These are phyloP conservation scores for Ogataea degrootiae DNA, from an alignment of 805 yeast species.

Conservation along the genomic window DNA sequence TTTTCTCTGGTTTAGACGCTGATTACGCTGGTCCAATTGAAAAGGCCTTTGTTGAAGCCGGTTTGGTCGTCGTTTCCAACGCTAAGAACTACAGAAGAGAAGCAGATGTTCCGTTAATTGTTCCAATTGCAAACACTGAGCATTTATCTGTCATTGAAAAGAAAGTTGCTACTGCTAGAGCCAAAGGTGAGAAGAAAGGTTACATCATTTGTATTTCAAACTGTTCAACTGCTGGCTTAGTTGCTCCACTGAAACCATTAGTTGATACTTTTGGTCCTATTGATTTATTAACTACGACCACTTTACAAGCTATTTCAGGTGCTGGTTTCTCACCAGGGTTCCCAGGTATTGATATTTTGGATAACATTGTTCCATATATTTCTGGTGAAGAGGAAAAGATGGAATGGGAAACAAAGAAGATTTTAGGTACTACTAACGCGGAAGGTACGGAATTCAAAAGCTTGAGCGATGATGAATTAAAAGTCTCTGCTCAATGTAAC, in stretches of 20 bases:
- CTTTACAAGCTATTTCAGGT: conserved; percentile 96
- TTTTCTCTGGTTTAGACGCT: conserved; percentile 91
- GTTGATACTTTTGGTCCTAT: conserved; percentile 88
- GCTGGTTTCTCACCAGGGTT: conserved; percentile 99
- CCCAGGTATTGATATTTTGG: conserved; percentile 89
- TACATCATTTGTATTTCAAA: conserved; percentile 92
- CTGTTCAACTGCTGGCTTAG: conserved; percentile 97
- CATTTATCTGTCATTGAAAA: conserved; percentile 73
- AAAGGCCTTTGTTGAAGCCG: conserved; percentile 73
- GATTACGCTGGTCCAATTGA: conserved; percentile 93
- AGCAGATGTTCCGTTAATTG: conserved; percentile 83
- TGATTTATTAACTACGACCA: conserved; percentile 79
- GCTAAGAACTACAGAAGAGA: conserved; percentile 95
- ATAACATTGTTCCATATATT: conserved; percentile 91
- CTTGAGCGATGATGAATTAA: conserved; percentile 64
- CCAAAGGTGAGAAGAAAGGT: conserved; percentile 58
- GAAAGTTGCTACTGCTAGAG: conserved; percentile 49
- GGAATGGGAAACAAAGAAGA: conserved; percentile 97
- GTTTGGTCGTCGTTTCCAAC: conserved; percentile 83
- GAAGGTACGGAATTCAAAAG: conserved; percentile 52
- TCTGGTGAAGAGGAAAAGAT: conserved; percentile 97
- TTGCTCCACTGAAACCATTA: conserved; percentile 94
- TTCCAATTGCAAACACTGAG: conserved; percentile 91
- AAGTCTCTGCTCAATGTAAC: conserved; percentile 93
- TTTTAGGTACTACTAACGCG: conserved; percentile 61